Conservation (phyloP, 768 basidiomycete genomes). For the Gelatoporia subvermispora region DNA sequence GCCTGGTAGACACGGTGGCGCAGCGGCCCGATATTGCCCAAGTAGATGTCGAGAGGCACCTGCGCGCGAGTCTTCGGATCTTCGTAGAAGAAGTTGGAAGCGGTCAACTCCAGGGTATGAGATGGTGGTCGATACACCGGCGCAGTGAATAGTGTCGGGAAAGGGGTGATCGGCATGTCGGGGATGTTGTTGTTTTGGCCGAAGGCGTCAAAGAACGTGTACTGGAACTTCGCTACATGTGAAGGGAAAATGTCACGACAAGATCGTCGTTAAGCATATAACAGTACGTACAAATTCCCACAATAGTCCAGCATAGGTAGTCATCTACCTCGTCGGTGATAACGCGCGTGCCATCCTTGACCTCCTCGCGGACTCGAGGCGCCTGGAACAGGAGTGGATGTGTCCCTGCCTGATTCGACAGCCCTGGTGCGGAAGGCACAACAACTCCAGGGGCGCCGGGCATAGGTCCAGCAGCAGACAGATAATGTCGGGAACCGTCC, state of each 20-base stretch:
- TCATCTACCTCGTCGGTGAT: slow-evolving; percentile 91
- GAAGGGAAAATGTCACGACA: slow-evolving; percentile 12
- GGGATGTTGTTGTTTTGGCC: slow-evolving; percentile 75
- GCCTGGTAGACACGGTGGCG: slow-evolving; percentile 74
- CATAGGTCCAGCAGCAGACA: slow-evolving; percentile 84
- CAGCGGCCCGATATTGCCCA: slow-evolving; percentile 86
- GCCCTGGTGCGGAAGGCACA: slow-evolving; percentile 67
- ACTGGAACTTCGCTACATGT: slow-evolving; percentile 79
- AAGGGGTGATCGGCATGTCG: slow-evolving; percentile 79
- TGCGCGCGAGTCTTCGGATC: slow-evolving; percentile 60
- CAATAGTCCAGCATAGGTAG: slow-evolving; percentile 93
- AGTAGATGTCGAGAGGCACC: slow-evolving; percentile 80
- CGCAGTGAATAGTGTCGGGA: slow-evolving; percentile 80
- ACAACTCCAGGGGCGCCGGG: slow-evolving; percentile 70
- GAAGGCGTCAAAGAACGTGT: slow-evolving; percentile 90
- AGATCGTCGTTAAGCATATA: slow-evolving; percentile 4
- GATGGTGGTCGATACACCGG: slow-evolving; percentile 67
- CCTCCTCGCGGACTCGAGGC: slow-evolving; percentile 76
- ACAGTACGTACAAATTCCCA: slow-evolving; percentile 76
- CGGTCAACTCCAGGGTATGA: slow-evolving; percentile 77
- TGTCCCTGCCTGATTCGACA: slow-evolving; percentile 71
- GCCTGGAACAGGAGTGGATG: slow-evolving; percentile 77
- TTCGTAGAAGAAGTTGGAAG: slow-evolving; percentile 85
- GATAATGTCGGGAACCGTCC: slow-evolving; percentile 80
- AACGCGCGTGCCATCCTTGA: slow-evolving; percentile 69